phyloP scores from a whole-genome alignment of 2,329 filamentous ascomycete species.

The Aspergillus proliferans region DNA sequence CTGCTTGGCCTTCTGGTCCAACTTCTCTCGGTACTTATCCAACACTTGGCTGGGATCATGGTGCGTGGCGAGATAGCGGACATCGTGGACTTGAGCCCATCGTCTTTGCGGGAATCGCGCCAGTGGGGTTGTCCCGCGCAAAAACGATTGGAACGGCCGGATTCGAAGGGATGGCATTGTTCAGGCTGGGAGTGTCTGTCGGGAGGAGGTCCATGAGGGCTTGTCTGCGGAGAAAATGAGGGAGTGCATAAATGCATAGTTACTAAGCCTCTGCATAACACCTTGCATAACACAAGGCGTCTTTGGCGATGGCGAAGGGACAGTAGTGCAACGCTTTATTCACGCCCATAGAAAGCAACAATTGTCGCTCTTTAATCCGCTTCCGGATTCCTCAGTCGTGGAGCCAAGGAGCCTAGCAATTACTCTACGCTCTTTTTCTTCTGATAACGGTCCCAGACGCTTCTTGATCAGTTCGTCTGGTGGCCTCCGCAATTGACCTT shows the following conservation, averaged over 20 bases:
- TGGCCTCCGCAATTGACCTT: neutral
- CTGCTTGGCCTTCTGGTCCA: conserved; percentile 71
- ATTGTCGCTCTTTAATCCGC: no score
- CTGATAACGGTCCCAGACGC: neutral
- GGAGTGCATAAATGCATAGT: neutral
- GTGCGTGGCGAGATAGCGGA: conserved; percentile 81
- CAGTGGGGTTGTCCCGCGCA: conserved; percentile 24
- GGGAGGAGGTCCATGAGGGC: no score
- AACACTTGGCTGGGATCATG: conserved; percentile 58
- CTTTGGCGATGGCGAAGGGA: no score
- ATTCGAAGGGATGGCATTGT: conserved; percentile 48
- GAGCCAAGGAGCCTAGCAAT: no score
- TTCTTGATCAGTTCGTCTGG: neutral
- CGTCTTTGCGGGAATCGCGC: conserved; percentile 56
- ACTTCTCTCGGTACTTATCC: conserved; percentile 83
- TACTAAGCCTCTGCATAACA: neutral
- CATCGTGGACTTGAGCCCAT: conserved; percentile 88
- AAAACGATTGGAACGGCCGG: conserved; percentile 45
- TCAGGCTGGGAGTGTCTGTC: neutral
- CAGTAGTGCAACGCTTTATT: no score
- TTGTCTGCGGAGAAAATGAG: no score
- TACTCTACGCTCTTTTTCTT: neutral
- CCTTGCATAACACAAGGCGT: neutral
- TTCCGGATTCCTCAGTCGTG: no score
- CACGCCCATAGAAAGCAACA: no score